Percentiles rank a stretch among this genome's conserved stretches.
Evolutionary conservation across 2,329 filamentous ascomycete species (phyloP).

Genomic region (Talaromyces amestolkiae): DNA sequence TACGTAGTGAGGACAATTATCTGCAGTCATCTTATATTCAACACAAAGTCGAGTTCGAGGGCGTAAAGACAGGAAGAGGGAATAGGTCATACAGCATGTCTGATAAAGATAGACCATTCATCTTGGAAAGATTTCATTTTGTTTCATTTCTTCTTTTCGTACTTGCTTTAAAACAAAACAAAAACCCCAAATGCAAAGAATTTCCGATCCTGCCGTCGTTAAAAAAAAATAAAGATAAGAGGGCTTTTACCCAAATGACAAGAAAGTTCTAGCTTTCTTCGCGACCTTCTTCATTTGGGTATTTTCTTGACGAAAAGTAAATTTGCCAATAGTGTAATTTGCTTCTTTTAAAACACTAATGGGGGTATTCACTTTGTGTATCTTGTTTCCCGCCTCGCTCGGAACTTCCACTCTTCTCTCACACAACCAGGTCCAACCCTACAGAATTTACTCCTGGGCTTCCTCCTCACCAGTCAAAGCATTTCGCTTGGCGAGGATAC

Average conservation of each 20-base stretch:
- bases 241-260: background rate
- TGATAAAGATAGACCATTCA: background rate
- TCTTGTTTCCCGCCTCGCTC: conserved; percentile 5
- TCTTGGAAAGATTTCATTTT: conserved; percentile 12
- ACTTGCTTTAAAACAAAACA: conserved; percentile 9
- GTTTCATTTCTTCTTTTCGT: conserved; percentile 7
- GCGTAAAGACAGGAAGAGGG: background rate
- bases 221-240: background rate
- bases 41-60: background rate
- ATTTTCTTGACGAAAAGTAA: background rate
- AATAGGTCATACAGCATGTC: background rate
- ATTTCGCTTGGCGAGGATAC: conserved; percentile 84
- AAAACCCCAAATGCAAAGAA: conserved; percentile 13
- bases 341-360: conserved; percentile 6
- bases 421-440: background rate
- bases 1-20: background rate
- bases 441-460: conserved; percentile 41
- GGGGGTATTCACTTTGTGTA: background rate
- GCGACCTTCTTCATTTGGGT: conserved; percentile 4
- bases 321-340: conserved; percentile 1
- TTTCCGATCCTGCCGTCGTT: conserved; percentile 14
- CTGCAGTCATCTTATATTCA: background rate
- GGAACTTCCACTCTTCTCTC: background rate
- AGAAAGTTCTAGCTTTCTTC: conserved; percentile 1
- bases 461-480: conserved; percentile 72